A percentile compares a stretch with the other conserved stretches of the same genome.
Evolutionary conservation across 2,329 filamentous ascomycete species (phyloP).

Genomic region (Nannizzia gypsea): DNA sequence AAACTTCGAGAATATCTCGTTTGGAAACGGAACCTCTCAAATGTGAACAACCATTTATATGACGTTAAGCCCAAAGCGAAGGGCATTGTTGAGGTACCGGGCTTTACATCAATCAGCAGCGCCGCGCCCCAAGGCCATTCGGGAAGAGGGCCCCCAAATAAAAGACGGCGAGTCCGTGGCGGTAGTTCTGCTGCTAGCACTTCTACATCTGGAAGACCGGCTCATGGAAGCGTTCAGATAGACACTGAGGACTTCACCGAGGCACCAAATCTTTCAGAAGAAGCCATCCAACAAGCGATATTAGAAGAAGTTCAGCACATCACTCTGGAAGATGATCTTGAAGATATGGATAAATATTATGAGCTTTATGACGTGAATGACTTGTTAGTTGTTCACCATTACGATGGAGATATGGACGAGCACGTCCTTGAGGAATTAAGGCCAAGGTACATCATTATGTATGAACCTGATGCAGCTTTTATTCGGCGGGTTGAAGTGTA

Average conservation of each 20-base stretch:
- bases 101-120: neutral
- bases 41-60: conserved; percentile 52
- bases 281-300: conserved; percentile 67
- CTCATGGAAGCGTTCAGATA: conserved; percentile 62
- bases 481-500: conserved; percentile 93
- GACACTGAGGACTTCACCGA: conserved; percentile 68
- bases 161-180: conserved; percentile 72
- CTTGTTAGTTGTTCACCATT: conserved; percentile 78
- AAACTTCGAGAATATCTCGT: conserved; percentile 74
- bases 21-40: conserved; percentile 84
- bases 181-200: conserved; percentile 50
- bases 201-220: conserved; percentile 46
- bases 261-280: conserved; percentile 65
- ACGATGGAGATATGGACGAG: conserved; percentile 91
- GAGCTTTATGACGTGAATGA: conserved; percentile 86
- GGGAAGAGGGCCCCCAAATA: conserved; percentile 60
- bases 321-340: conserved; percentile 63
- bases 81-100: conserved; percentile 10
- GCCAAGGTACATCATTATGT: conserved; percentile 95
- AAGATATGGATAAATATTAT: conserved; percentile 87
- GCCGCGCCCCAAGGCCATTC: neutral
- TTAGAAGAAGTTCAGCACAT: conserved; percentile 48
- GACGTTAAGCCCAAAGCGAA: conserved; percentile 19
- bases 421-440: conserved; percentile 90
- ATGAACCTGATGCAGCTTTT: conserved; percentile 88